phyloP scores from a whole-genome alignment of 345 rosid species.

The Ailanthus altissimus region DNA sequence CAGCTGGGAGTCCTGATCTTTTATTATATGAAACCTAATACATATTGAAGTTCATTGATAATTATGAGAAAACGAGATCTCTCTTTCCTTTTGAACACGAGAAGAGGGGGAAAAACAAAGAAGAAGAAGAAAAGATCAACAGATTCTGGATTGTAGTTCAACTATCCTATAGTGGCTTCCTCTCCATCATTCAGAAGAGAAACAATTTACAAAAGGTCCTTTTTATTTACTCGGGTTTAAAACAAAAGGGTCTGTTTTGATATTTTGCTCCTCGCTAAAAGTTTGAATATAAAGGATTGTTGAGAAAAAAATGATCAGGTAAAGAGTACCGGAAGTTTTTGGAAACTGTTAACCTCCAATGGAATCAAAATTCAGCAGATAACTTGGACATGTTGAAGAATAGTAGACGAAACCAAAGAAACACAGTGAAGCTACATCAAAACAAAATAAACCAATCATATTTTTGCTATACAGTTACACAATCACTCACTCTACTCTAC shows the following conservation, averaged over 20 bases:
- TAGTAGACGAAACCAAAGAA: constrained; percentile 3
- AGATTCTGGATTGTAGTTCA: neutral
- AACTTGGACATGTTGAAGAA: neutral
- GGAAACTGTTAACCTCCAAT: neutral
- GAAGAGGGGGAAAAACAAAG: neutral
- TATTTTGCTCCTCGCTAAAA: too few relatives aligned
- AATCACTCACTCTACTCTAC: neutral
- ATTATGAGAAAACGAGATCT: neutral
- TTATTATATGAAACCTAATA: neutral
- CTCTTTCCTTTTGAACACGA: neutral
- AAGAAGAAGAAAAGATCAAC: neutral
- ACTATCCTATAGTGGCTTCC: neutral
- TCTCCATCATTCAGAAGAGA: neutral
- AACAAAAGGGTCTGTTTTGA: neutral
- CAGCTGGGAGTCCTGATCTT: neutral
- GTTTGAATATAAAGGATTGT: neutral
- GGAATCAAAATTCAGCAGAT: neutral
- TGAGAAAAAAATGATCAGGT: neutral
- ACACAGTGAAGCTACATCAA: neutral
- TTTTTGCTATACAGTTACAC: constrained; percentile 13
- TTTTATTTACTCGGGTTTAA: neutral
- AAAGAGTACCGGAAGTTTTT: neutral
- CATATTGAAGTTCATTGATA: neutral
- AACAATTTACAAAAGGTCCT: neutral
- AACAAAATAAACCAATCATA: neutral